A percentile compares a stretch with the other conserved stretches of the same genome.
phyloP scores from a whole-genome alignment of 129 eudicot species.

The Oenanthe sinensis region DNA sequence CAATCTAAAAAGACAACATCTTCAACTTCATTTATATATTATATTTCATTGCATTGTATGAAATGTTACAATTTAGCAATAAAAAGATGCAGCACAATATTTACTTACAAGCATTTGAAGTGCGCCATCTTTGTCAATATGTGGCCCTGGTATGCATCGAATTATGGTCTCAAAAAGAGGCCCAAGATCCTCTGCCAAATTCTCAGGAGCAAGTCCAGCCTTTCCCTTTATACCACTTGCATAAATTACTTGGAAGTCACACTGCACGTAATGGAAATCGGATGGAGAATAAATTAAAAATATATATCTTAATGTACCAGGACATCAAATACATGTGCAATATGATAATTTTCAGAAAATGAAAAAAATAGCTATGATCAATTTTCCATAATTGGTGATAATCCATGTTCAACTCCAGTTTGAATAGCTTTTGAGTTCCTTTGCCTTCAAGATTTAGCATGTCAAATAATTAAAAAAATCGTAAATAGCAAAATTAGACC shows the following conservation, averaged over 20 bases:
- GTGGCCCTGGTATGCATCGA: slow-evolving; percentile 96
- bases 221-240: slow-evolving; percentile 89
- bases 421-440: background rate
- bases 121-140: slow-evolving; percentile 73
- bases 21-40: background rate
- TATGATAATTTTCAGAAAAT: background rate
- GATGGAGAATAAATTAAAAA: background rate
- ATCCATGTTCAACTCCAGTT: background rate
- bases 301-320: background rate
- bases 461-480: background rate
- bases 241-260: slow-evolving; percentile 96
- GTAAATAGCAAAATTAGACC: background rate
- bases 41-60: background rate
- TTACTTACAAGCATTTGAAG: slow-evolving; percentile 97
- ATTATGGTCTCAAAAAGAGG: slow-evolving; percentile 86
- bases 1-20: background rate
- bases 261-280: slow-evolving; percentile 36
- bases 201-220: slow-evolving; percentile 92
- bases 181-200: slow-evolving; percentile 83
- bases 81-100: slow-evolving; percentile 7
- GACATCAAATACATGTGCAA: background rate
- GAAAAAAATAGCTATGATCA: background rate
- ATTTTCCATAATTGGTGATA: background rate
- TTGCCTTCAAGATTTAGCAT: background rate
- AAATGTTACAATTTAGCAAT: background rate